Evolutionary conservation across 306 rosid species (phyloP), one percentile per base, ranked within the genome.

Genomic region (Pyrus betulifolia): DNA sequence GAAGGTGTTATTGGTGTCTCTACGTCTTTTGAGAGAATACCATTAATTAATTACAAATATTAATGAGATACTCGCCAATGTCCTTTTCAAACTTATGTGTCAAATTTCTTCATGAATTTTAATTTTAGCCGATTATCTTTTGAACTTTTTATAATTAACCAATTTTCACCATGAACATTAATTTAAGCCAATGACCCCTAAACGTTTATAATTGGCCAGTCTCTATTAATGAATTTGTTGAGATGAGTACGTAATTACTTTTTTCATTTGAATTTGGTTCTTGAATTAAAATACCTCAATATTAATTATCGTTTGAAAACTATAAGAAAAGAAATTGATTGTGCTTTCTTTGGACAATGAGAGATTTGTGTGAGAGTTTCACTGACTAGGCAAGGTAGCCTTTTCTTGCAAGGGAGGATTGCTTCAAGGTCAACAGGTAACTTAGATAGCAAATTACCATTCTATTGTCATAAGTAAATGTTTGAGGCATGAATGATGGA

Each of bases 381-480:
- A 70, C 17, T 79, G 72, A 45, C 72, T 55, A 57, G 82, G 91
- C 58, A 76, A 80, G 80, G 92, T 74, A 76, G 86, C 77, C 82
- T 78, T 81, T 74, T 60, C 27, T 42, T 51, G 61, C 76, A 90
- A 83, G 85, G 67, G 4, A 66, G 33, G 35, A 61, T 4, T 23
- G 66, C 3, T 61, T 13, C 30, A 27, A 61, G 55, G 35, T 61
- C 67, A 13, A 61, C 1, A 25, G 4, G 8, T 23, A 25, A 58
- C 63, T 58, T 4, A n/a, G 17, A 58, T 17, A 1, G 27, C 35
- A 5, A 23, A 12, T 27, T 27, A 61, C 67, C 30, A 61, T 23
- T 61, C 4, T 12, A 27, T 13, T 61, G 14, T 25, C 15, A 25
- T 23, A 21, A 57, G 12, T 61, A 25, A 58, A 58, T 5, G 35